These are phyloP conservation scores for Capillidium heterosporum DNA, from an alignment of 371 early-diverging fungal species.

Conservation along the genomic window DNA sequence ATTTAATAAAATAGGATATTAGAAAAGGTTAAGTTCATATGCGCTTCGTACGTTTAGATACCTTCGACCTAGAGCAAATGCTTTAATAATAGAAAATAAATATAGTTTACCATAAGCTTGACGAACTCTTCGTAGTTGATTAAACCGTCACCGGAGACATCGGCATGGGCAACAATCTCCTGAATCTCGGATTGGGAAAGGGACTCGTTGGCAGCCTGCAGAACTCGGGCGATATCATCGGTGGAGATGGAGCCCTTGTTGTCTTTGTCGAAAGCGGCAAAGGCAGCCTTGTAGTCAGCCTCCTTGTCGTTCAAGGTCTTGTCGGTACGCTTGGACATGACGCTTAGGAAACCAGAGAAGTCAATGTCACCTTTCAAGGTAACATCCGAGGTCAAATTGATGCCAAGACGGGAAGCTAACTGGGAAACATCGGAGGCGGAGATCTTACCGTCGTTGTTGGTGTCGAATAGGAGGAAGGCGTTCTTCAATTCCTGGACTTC, in stretches of 20 bases:
- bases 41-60: neutral
- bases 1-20: no score
- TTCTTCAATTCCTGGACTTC: constrained; percentile 4
- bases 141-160: constrained; percentile 3
- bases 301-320: constrained; percentile 3
- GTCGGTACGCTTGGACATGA: neutral
- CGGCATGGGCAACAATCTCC: constrained; percentile 5
- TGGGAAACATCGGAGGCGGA: neutral
- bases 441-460: constrained; percentile 1
- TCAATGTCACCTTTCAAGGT: constrained; percentile 1
- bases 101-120: constrained; percentile 6
- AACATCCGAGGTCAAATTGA: neutral
- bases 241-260: neutral
- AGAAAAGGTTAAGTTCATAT: no score
- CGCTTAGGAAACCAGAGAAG: constrained; percentile 1
- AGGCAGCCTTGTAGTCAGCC: constrained; percentile 6
- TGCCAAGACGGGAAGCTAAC: neutral
- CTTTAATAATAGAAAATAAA: neutral
- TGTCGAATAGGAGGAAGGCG: constrained; percentile 1
- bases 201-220: neutral
- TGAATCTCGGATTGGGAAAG: constrained; percentile 2
- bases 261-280: constrained; percentile 6
- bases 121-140: constrained; percentile 7
- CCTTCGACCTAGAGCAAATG: neutral
- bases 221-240: constrained; percentile 5